Base-by-base conservation (phyloP, 2,329 filamentous ascomycete species). In the Cercospora zeae-maydis region DNA sequence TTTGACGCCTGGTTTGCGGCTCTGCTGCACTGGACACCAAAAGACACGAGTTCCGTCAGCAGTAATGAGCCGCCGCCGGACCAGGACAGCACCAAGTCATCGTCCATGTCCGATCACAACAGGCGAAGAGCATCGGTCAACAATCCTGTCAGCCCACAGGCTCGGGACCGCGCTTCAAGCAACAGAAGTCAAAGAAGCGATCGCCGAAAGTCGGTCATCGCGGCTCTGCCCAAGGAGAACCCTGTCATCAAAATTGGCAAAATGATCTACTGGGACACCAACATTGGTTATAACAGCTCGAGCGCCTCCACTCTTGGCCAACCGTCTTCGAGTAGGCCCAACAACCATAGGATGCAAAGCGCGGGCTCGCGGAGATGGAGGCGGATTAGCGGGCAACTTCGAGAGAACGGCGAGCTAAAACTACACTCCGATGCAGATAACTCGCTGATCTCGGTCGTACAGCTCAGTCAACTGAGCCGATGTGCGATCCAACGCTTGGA, bases 371-470 rank as follows among this genome's bases (percentile, higher is more conserved):
- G 82, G n/a, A 84, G 88, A 10, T 98, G 95, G 95, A 86, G 90
- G 70, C 86, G 86, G 67, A 92, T 98, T 3, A 97, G 92, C 31
- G 97, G 93, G 76, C 96, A 95, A 16, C 81, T 99, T 24, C 91
- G 96, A 69, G 95, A 98, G 73, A 96, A 96, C 70, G 95, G 95
- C 62, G 91, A 96, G 73, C 88, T 99, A 74, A 96, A 93, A 72
- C 84, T 99, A 10, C 88, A 95, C 75, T 90, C 90, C 1, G 93
- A 97, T 71, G 88, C 90, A 60, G 93, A 96, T 69, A 87, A 90
- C 52, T 86, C 87, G 0, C 82, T 96, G 8, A 82, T 98, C 14
- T 90, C 90, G 30, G 86, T 92, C 52, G 89, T 98, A 58, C 92
- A 96, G 71, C 82, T 99, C 4, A 91, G 92, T 11, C 91, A 96